phyloP scores from a whole-genome alignment of 805 yeast genomes.

The Schizosaccharomyces lindneri region DNA sequence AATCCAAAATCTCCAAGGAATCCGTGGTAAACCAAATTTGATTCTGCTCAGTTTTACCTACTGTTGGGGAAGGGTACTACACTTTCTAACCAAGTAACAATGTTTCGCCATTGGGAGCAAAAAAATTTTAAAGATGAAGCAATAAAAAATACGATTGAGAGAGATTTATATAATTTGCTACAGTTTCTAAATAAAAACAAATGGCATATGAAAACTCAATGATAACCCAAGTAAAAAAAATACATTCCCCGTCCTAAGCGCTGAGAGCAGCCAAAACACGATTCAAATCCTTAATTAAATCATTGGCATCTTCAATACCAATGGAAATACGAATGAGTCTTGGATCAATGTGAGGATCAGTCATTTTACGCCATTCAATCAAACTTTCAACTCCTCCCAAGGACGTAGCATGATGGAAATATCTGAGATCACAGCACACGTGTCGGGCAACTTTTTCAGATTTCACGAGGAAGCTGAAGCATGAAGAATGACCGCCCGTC shows the following conservation, averaged over 20 bases:
- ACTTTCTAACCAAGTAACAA: background rate
- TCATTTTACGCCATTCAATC: conserved; percentile 71
- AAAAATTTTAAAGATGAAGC: background rate
- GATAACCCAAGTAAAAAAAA: too few species aligned
- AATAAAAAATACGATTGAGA: background rate
- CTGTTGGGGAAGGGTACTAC: background rate
- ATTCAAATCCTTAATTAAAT: conserved; percentile 49
- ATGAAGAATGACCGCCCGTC: conserved; percentile 39
- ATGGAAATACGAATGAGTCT: conserved; percentile 48
- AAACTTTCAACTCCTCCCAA: conserved; percentile 80
- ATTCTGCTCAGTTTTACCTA: background rate
- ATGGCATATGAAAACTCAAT: too few species aligned
- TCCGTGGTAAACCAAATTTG: background rate
- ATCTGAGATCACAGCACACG: conserved; percentile 39
- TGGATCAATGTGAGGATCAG: conserved; percentile 32
- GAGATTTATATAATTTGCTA: background rate
- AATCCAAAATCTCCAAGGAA: background rate
- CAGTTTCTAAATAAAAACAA: too few species aligned
- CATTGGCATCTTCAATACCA: conserved; percentile 58
- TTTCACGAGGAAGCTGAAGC: conserved; percentile 37
- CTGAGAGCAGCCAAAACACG: conserved; percentile 20
- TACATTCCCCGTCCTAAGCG: background rate
- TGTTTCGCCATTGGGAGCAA: background rate
- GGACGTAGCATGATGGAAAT: conserved; percentile 77
- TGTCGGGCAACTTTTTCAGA: conserved; percentile 29